Evolutionary conservation across 306 rosid genomes (phyloP), one percentile per base, ranked within the genome.

Genomic region (Cucurbita argyrosperma): DNA sequence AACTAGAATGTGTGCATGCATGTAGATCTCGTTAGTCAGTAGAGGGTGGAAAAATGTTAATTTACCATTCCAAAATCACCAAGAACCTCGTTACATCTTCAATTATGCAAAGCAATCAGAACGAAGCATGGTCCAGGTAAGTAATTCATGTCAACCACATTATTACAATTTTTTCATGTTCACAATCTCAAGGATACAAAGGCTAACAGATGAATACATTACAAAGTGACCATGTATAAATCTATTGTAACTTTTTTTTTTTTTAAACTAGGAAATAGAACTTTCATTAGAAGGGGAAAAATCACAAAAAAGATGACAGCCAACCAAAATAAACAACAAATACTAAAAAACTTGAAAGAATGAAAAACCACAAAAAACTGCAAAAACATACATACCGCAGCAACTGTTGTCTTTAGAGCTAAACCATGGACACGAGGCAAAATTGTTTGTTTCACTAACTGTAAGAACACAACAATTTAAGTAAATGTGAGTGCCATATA

Each of bases 321-420:
- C 70, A n/a, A 42, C 51, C 14, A 8, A 72, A 72, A 37, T 14
- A n/a, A 52, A 72, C 30, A 53, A 11, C 52, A 65, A 57, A n/a
- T 5, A 52, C 39, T 5, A 67, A 51, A 39, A 16, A 76, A 56
- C 42, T 43, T 50, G n/a, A 16, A 62, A 76, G 77, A 72, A 54
- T 47, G 19, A 52, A 26, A 76, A 72, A 71, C 57, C 74, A 47
- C 8, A 7, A 19, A 60, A 45, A 71, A 75, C 30, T 46, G 57
- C 76, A 72, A 62, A 45, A 53, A 56, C 45, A 72, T 38, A 85
- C 96, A 76, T 91, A 95, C 99, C 90, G 96, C 96, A 15, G 99
- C 99, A 82, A 95, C 76, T 40, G 99, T 95, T 77, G 99, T 95
- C 80, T 91, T 95, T 55, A 95, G 96, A 46, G 99, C 99, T 81